These are phyloP conservation scores for Combretum micranthum DNA, from an alignment of 345 rosid genomes.

Conservation along the genomic window DNA sequence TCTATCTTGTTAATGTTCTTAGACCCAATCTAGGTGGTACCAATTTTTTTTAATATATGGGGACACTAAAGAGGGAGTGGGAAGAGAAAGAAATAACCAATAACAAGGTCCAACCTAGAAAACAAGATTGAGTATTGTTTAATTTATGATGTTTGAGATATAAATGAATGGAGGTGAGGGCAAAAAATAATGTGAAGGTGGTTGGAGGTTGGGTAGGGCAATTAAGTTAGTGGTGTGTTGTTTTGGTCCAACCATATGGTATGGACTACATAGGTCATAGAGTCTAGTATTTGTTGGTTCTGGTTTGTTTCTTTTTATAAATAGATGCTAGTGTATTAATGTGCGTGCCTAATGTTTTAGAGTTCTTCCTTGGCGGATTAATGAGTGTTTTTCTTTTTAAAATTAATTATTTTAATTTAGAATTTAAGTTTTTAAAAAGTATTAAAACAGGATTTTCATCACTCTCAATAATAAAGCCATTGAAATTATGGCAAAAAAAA, in stretches of 20 bases:
- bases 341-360: too few species aligned
- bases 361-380: too few species aligned
- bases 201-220: conserved; percentile 37
- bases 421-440: too few species aligned
- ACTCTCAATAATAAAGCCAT: too few species aligned
- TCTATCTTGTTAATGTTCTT: not conserved
- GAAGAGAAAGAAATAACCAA: conserved; percentile 8
- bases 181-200: conserved; percentile 24
- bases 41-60: not conserved
- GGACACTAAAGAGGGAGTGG: not conserved
- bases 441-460: too few species aligned
- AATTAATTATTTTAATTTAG: too few species aligned
- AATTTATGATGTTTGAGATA: conserved; percentile 21
- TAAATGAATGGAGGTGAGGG: conserved; percentile 39
- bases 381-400: too few species aligned
- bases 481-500: too few species aligned
- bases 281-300: not conserved
- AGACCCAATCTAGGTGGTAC: not conserved
- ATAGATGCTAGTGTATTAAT: too few species aligned
- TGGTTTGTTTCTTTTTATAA: not conserved
- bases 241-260: conserved; percentile 2
- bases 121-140: too few species aligned
- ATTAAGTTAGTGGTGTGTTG: conserved; percentile 16
- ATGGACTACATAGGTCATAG: too few species aligned
- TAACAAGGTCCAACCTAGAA: conserved; percentile 7